Percentiles rank a stretch among this genome's conserved stretches.
phyloP scores from a whole-genome alignment of 129 eudicot species.

The Lactuca sativa region DNA sequence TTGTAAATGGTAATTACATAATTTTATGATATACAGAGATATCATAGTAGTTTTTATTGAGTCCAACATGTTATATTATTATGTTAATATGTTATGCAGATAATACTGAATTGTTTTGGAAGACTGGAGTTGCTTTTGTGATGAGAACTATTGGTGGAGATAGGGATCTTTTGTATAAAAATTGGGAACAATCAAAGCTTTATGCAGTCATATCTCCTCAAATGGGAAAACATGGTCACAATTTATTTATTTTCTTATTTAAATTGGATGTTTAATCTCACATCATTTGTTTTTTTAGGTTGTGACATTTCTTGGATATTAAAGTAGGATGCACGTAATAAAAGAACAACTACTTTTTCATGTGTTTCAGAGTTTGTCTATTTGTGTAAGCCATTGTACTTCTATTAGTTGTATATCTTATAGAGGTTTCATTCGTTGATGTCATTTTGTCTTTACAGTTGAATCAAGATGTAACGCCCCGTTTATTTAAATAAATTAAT shows the following conservation, averaged over 20 bases:
- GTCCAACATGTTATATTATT: no score
- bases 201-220: conserved; percentile 95
- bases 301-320: conserved; percentile 91
- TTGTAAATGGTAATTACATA: conserved; percentile 68
- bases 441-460: no score
- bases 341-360: no score
- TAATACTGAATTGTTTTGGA: conserved; percentile 80
- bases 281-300: conserved; percentile 47
- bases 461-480: no score
- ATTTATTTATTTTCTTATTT: not conserved
- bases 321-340: no score
- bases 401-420: no score
- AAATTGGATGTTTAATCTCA: conserved; percentile 7
- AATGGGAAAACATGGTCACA: conserved; percentile 89
- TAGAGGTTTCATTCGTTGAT: no score
- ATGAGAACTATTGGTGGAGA: conserved; percentile 98
- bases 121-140: conserved; percentile 84
- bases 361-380: no score
- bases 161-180: conserved; percentile 64
- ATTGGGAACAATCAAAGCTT: conserved; percentile 68
- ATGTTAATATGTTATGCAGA: conserved; percentile 30
- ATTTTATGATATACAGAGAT: not conserved
- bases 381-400: no score
- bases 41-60: not conserved
- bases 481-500: no score